Percentiles rank a stretch among this genome's conserved stretches.
Evolutionary conservation across 2,329 filamentous ascomycete genomes (phyloP).

Genomic region (Delphinella strobiligena): DNA sequence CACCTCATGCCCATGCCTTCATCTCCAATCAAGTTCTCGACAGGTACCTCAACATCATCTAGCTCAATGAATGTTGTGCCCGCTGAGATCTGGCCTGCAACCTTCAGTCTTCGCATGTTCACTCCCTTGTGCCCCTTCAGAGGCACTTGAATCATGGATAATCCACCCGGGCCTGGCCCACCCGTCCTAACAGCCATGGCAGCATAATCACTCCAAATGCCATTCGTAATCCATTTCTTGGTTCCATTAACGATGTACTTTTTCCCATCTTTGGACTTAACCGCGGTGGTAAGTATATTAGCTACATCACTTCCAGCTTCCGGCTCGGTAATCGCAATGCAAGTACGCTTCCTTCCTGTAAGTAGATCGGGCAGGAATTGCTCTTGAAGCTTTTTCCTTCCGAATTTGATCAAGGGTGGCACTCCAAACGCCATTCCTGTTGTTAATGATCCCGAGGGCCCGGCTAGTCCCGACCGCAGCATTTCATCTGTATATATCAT

Average conservation of each 20-base stretch:
- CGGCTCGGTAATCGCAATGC: conserved; percentile 71
- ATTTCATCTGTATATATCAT: conserved; percentile 64
- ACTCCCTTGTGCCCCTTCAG: conserved; percentile 57
- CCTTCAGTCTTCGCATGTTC: conserved; percentile 54
- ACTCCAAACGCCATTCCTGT: conserved; percentile 63
- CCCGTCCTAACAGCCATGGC: conserved; percentile 66
- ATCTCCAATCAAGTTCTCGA: conserved; percentile 55
- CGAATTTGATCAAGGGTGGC: conserved; percentile 60
- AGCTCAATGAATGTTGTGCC: conserved; percentile 68
- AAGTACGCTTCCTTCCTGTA: conserved; percentile 52
- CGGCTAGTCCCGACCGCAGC: conserved; percentile 50
- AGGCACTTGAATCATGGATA: conserved; percentile 58
- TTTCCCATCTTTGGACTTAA: conserved; percentile 49
- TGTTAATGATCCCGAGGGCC: conserved; percentile 53
- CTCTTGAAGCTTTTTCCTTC: conserved; percentile 48
- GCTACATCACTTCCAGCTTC: conserved; percentile 63
- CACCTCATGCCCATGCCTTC: conserved; percentile 64
- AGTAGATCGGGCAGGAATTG: conserved; percentile 57
- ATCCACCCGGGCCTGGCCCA: conserved; percentile 47
- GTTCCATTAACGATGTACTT: conserved; percentile 61
- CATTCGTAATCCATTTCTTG: conserved; percentile 74
- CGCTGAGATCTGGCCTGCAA: conserved; percentile 50
- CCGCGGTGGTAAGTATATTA: conserved; percentile 57
- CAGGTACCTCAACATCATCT: conserved; percentile 61
- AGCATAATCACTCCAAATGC: conserved; percentile 55